These are phyloP conservation scores for Phenoliferia sp. DNA, from an alignment of 1,284 basidiomycete species.

Conservation along the genomic window DNA sequence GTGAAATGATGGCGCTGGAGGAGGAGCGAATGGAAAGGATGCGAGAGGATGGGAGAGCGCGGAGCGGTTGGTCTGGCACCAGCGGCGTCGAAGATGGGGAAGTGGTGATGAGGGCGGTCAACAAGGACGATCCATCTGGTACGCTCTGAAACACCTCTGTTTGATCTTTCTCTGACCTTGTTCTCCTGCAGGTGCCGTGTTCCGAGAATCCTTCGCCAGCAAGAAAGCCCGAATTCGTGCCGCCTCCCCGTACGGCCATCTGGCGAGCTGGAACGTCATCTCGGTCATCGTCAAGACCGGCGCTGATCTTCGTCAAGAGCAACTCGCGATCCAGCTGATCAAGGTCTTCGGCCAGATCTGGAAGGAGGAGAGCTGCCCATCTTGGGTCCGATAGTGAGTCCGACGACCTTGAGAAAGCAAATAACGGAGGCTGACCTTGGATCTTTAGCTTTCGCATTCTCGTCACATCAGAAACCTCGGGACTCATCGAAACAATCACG, in stretches of 20 bases:
- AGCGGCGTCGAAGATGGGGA: constrained; percentile 22
- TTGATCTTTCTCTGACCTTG: no score
- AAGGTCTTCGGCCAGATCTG: constrained; percentile 89
- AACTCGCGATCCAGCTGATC: constrained; percentile 92
- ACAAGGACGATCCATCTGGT: constrained; percentile 94
- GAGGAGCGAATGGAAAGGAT: constrained; percentile 95
- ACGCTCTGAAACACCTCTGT: no score
- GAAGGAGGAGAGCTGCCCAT: constrained; percentile 83
- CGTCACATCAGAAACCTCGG: constrained; percentile 88
- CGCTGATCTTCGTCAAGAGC: constrained; percentile 93
- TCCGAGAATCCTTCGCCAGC: constrained; percentile 89
- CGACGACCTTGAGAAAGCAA: not conserved
- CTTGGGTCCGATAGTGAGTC: constrained; percentile 87
- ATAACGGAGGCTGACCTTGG: not conserved
- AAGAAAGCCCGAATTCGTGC: constrained; percentile 95
- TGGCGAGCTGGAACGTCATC: constrained; percentile 67
- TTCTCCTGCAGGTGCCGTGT: constrained; percentile 58
- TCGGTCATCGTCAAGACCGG: constrained; percentile 99
- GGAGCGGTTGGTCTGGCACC: constrained; percentile 12
- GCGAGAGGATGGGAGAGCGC: constrained; percentile 49
- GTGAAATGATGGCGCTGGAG: constrained; percentile 94
- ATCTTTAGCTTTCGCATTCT: constrained; percentile 65
- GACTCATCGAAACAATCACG: constrained; percentile 89
- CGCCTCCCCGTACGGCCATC: constrained; percentile 89
- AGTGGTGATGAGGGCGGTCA: constrained; percentile 83